Evolutionary conservation across 495 filamentous ascomycete species (phyloP).

Genomic region (Clavariopsis aquatica): DNA sequence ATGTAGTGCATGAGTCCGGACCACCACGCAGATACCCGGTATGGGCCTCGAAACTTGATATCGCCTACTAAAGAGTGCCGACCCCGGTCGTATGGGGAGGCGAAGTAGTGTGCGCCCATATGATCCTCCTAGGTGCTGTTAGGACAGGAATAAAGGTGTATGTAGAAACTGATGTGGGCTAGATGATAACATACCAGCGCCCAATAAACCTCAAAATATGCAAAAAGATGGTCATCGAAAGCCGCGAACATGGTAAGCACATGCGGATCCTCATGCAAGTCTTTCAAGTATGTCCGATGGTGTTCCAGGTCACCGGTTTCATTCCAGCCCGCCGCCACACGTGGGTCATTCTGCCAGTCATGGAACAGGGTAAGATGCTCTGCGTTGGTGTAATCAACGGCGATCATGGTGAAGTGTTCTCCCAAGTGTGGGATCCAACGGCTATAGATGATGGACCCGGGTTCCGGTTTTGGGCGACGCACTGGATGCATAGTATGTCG

Average conservation of each 20-base stretch:
- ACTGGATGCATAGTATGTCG: conserved; percentile 60
- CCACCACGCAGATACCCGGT: conserved; percentile 70
- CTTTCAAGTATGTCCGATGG: conserved; percentile 62
- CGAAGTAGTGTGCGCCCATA: conserved; percentile 65
- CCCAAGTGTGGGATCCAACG: conserved; percentile 67
- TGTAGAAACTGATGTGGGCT: neutral
- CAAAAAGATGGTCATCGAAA: conserved; percentile 63
- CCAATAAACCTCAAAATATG: conserved; percentile 74
- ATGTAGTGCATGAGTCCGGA: conserved; percentile 68
- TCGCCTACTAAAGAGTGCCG: conserved; percentile 70
- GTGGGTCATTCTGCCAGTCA: conserved; percentile 69
- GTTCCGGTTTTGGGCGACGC: conserved; percentile 60
- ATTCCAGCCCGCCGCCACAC: conserved; percentile 69
- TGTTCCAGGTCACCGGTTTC: conserved; percentile 64
- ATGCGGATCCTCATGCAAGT: conserved; percentile 63
- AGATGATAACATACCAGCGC: conserved; percentile 55
- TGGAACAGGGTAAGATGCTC: conserved; percentile 64
- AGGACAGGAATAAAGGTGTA: neutral
- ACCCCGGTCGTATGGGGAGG: conserved; percentile 65
- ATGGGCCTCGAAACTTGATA: conserved; percentile 61
- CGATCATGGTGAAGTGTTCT: conserved; percentile 66
- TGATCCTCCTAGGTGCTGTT: conserved; percentile 57
- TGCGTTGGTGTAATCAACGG: conserved; percentile 56
- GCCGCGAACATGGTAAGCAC: conserved; percentile 61
- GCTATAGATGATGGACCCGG: conserved; percentile 64